Base-by-base conservation (phyloP, 2,329 filamentous ascomycete genomes). In the Sodiomyces alkalinus region DNA sequence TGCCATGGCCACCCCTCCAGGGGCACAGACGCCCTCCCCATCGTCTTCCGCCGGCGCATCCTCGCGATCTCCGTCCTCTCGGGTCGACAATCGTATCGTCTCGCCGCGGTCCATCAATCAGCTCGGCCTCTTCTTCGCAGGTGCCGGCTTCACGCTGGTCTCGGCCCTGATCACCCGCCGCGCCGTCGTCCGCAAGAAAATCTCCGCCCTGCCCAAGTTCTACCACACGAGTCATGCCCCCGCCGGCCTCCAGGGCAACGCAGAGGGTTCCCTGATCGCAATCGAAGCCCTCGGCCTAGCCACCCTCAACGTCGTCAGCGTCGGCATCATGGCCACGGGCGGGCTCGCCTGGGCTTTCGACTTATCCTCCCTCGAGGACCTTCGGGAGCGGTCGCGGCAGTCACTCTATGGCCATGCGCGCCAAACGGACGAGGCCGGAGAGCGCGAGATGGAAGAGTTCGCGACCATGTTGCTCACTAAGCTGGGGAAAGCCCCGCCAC, bases 261-360 rank as follows among this genome's bases (percentile, higher is more conserved):
- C 71, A 17, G 77, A 76, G 43, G 74, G 74, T 6, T 64, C 71
- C 2, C 48, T 79, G 21, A 76, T 94, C 37, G 87, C 87, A 1
- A 55, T 79, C 19, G 80, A 92, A 52, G 87, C 87, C 0, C 60
- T 98, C 14, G 80, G 76, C 27, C 60, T 94, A 19, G 90, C 87
- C 0, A 93, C 86, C 0, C 64, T 94, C 41, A 93, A 93, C 42
- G 81, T 90, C 9, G 45, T 74, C 18, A 80, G 75, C 41, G 68
- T 90, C 27, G 75, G 66, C 1, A 72, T 93, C 49, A 72, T 92
- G 64, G 54, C 67, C 7, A 64, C 70, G 0, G 90, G 87, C 4
- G 83, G 78, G 0, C 51, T 75, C 8, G 60, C 81, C 36, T 92
- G 78, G 64, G 74, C 71, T 1, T 70, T 90, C 34, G 79, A 94